Base-by-base conservation (phyloP, 768 basidiomycete species). In the Boletus subcaerulescens region DNA sequence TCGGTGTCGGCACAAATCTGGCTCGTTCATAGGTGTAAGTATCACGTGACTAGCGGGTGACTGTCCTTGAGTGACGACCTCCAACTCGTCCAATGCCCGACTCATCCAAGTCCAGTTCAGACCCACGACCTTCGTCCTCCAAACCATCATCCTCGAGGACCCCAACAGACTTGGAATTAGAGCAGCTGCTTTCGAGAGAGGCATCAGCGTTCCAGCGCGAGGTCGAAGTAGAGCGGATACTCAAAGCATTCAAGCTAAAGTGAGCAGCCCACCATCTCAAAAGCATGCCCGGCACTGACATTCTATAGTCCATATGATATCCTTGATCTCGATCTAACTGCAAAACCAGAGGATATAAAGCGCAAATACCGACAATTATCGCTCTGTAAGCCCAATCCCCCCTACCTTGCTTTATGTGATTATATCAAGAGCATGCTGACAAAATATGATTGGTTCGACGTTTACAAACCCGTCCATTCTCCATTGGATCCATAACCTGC, bases 221-320 rank as follows among this genome's bases (percentile, higher is more conserved):
- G 71, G 74, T 91, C 24, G 91, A 93, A 68, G 90, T 93, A 13
- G 92, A 96, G 53, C 85, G 97, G 24, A 93, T 99, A 59, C 76
- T 98, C 46, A 89, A 86, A 63, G 87, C 95, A 0, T 98, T 99
- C 82, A 98, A 93, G 71, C 80, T 98, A 63, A 99, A 98, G 94
- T 96, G 55, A 61, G 85, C 73, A 15, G 11, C 51, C 40, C 38
- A 39, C n/a, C 5, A n/a, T 7, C 40, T 20, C 14, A 7, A 36
- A 13, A 10, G 10, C 10, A 45, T 29, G 29, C 40, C 53, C 56
- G 38, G 66, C 35, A 24, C 5, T 5, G 13, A 3, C 18, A 5
- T 29, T 13, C 35, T n/a, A 33, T 33, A 96, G 93, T 69, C 92
- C 97, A 38, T 99, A 98, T 72, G 96, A 98, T 69, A 86, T 95